Base-by-base conservation (phyloP, 768 basidiomycete species). In the Xerocomellus intermedius region DNA sequence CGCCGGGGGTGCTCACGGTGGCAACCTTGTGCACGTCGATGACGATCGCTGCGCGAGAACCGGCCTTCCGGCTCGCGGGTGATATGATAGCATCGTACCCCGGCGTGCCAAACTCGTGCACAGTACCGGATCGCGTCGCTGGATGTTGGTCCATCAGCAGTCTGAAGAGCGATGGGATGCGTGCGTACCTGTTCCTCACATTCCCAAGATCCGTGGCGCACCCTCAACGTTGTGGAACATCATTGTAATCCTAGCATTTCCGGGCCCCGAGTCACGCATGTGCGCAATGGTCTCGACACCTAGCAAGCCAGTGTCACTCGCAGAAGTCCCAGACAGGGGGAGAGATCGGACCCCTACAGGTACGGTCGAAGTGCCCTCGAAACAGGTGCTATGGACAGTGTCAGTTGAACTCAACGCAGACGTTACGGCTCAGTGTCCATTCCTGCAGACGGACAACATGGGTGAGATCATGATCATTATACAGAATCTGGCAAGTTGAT, bases 201-300 rank as follows among this genome's bases (percentile, higher is more conserved):
- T 70, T 21, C 85, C 74, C n/a, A 79, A 63, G 58, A 86, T 84
- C 17, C 76, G 76, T 0, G 84, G 82, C 0, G 80, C 77, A 2
- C 83, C 84, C 41, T 82, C 78, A 45, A 86, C 85, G 0, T 83
- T 82, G 54, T 72, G 74, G 69, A 87, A 86, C 66, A 86, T 65
- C 52, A 86, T 72, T 0, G 84, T 85, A 32, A 87, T 77, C 17
- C 85, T 71, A 1, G 77, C 80, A 59, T 87, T 87, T 55, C 70
- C 70, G 0, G 70, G 63, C 60, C n/a, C n/a, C n/a, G n/a, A n/a
- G n/a, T 86, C 84, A n/a, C 79, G 75, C 33, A 86, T 46, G 58
- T 86, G 85, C 2, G 84, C 72, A 41, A 84, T 77, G 0, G 83
- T 85, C 66, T 85, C 84, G 37, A 78, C 61, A 9, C 83, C 82